These are phyloP conservation scores for Kalaharituber pfeilii DNA, from an alignment of 2,329 filamentous ascomycete genomes.

Conservation along the genomic window DNA sequence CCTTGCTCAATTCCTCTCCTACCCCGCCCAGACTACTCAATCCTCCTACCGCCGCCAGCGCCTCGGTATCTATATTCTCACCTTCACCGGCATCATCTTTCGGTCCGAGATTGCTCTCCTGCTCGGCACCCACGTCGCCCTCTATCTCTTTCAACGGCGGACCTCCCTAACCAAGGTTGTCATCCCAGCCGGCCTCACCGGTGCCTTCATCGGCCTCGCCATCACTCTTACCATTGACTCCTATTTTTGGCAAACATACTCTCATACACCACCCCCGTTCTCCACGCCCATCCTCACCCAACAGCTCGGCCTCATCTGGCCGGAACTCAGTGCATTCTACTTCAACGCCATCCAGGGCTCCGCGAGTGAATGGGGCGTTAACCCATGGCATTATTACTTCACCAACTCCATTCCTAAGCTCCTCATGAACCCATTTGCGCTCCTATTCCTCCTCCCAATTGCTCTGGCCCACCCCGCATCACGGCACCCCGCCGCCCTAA, in stretches of 20 bases:
- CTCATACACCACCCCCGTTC: constrained; percentile 3
- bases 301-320: constrained; percentile 49
- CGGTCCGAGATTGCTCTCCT: constrained; percentile 76
- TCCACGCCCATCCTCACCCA: constrained; percentile 16
- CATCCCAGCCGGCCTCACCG: constrained; percentile 46
- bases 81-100: constrained; percentile 67
- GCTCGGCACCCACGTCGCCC: constrained; percentile 48
- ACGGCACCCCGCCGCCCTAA: not conserved
- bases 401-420: constrained; percentile 63
- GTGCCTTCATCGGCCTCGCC: constrained; percentile 47
- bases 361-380: constrained; percentile 73
- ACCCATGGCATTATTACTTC: constrained; percentile 77
- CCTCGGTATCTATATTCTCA: constrained; percentile 55
- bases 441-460: constrained; percentile 36
- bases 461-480: constrained; percentile 36
- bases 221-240: constrained; percentile 66
- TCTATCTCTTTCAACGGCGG: constrained; percentile 41
- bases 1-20: constrained; percentile 30
- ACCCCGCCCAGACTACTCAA: constrained; percentile 27
- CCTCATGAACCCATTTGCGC: constrained; percentile 57
- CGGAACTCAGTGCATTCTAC: constrained; percentile 73
- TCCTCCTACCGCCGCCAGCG: constrained; percentile 35
- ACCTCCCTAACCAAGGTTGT: constrained; percentile 41
- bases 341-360: constrained; percentile 79
- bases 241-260: constrained; percentile 65